Evolutionary conservation across 1,284 basidiomycete species (phyloP), one percentile per base, ranked within the genome.

Genomic region (Testicularia cyperi): DNA sequence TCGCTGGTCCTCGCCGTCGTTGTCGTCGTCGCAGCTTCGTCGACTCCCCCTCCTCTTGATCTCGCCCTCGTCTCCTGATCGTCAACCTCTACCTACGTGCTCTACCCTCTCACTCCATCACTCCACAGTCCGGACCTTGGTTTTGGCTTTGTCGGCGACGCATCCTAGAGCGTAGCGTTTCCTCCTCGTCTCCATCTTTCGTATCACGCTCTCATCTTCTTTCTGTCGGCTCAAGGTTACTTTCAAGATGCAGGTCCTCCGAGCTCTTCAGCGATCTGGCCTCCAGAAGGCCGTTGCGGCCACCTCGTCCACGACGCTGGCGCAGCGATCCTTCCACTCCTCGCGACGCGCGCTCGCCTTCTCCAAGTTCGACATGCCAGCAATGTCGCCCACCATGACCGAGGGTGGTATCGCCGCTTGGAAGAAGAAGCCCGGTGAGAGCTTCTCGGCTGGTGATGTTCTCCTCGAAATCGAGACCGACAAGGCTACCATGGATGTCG

Each of bases 311-410:
- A 40, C 49, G 44, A 40, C 58, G 15, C 47, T 61, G 31, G 45
- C 57, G 35, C 57, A 61, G 24, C 58, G 60, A 25, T 57, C 53
- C 36, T 63, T 63, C 53, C 53, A 56, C 48, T 63, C 60, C 35
- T 63, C 60, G 42, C 53, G 53, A 43, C 44, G 44, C 35, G 53
- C 49, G 32, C 60, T 63, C 51, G 60, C 47, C 32, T 56, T 63
- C 44, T 49, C 60, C 66, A 90, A 87, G 78, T 95, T 98, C 81
- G 82, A 86, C 67, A 96, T 98, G 92, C 94, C 94, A 49, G 94
- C 73, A 48, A 98, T 98, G 95, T 95, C 91, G 65, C 94, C 94
- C 38, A 98, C 94, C 57, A 99, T 99, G 94, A 92, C 91, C 10
- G 94, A 97, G 81, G 95, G 95, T 67, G 95, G 94, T 66, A 95